Evolutionary conservation across 225 moss, liverwort and hornwort species (phyloP).

Genomic region (Rhytidiadelphus loreus): DNA sequence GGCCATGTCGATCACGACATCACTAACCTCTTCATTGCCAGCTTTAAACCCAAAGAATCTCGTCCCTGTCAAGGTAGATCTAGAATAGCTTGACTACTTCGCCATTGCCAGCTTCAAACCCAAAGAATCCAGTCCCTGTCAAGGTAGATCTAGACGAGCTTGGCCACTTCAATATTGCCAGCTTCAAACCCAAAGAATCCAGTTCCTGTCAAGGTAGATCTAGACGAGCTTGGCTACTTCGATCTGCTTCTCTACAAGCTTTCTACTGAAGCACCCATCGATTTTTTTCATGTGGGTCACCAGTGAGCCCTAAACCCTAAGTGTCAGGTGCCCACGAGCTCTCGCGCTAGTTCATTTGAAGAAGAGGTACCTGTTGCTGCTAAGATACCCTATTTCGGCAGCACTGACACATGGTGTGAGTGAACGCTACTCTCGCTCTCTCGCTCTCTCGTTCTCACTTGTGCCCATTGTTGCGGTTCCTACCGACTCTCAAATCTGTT

Average conservation of each 20-base stretch:
- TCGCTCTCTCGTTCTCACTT: background rate
- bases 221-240: background rate
- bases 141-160: background rate
- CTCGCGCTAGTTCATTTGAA: background rate
- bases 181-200: background rate
- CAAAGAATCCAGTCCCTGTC: background rate
- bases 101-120: background rate
- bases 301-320: slow-evolving; percentile 7
- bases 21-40: background rate
- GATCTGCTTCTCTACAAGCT: background rate
- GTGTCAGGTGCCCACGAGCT: background rate
- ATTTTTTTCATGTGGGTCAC: background rate
- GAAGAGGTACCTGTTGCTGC: background rate
- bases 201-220: background rate
- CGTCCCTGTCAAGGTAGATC: background rate
- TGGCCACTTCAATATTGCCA: background rate
- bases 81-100: background rate
- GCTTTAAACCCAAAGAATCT: background rate
- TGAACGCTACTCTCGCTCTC: background rate
- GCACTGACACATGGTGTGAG: background rate
- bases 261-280: background rate
- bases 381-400: background rate
- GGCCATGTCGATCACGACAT: slow-evolving; percentile 29
- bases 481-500: background rate
- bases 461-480: background rate